A percentile compares a stretch with the other conserved stretches of the same genome.
Conservation (phyloP, 305 asterid genomes). For the Caryopteris hybrid region DNA sequence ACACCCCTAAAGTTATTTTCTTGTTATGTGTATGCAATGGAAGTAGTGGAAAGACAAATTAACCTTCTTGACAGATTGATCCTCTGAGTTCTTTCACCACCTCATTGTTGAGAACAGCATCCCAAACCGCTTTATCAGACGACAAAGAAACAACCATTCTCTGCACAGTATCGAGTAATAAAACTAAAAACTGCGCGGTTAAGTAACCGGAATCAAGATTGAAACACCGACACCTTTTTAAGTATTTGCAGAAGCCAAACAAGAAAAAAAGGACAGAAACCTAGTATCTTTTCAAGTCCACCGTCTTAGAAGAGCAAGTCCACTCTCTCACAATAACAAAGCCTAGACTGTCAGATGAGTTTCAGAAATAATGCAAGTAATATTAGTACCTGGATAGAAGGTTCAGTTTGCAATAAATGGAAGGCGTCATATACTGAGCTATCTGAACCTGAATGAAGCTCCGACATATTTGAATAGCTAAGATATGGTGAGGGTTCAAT, state of each 20-base stretch:
- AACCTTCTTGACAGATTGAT: slow-evolving; percentile 44
- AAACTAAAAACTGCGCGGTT: too few species aligned
- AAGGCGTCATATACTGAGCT: slow-evolving; percentile 47
- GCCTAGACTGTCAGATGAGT: too few species aligned
- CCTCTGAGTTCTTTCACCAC: slow-evolving; percentile 63
- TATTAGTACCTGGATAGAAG: slow-evolving; percentile 60
- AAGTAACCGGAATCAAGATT: too few species aligned
- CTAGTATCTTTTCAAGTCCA: too few species aligned
- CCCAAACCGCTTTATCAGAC: slow-evolving; percentile 80
- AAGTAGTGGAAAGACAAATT: slow-evolving; percentile 11
- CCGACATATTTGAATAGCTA: slow-evolving; percentile 23
- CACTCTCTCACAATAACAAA: too few species aligned
- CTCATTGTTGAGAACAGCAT: slow-evolving; percentile 75
- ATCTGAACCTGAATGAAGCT: slow-evolving; percentile 33
- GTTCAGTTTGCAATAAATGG: slow-evolving; percentile 53
- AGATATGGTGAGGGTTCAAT: slow-evolving; percentile 46
- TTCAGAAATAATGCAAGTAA: too few species aligned
- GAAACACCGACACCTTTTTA: too few species aligned
- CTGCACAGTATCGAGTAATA: slow-evolving; percentile 17
- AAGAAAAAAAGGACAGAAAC: too few species aligned
- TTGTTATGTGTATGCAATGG: not conserved
- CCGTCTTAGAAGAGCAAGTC: too few species aligned
- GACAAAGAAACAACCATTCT: slow-evolving; percentile 70
- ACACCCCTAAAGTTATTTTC: not conserved
- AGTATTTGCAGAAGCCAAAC: too few species aligned